Evolutionary conservation across 768 basidiomycete genomes (phyloP).

Genomic region (Psilocybe subaeruginosa): DNA sequence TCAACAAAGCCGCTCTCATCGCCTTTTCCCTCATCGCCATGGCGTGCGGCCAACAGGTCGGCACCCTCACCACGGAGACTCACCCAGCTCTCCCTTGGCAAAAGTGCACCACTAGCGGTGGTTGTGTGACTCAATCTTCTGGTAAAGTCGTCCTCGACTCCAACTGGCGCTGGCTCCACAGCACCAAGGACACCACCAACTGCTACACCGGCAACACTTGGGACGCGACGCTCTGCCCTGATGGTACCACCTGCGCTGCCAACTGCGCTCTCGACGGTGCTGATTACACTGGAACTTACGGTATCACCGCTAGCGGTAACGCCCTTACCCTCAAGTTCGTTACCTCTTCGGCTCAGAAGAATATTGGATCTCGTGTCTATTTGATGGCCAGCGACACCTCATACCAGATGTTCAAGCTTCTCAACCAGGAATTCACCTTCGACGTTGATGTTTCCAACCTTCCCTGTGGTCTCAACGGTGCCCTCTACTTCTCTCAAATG

Average conservation of each 20-base stretch:
- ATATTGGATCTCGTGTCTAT: slow-evolving; percentile 50
- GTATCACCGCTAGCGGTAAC: slow-evolving; percentile 50
- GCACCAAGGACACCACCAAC: slow-evolving; percentile 37
- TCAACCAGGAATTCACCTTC: slow-evolving; percentile 64
- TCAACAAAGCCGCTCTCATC: slow-evolving; percentile 41
- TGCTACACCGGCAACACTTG: slow-evolving; percentile 62
- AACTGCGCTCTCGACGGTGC: slow-evolving; percentile 49
- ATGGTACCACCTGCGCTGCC: slow-evolving; percentile 46
- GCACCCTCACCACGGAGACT: slow-evolving; percentile 50
- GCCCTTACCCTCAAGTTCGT: slow-evolving; percentile 53
- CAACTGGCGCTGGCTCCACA: slow-evolving; percentile 62
- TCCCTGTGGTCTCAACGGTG: slow-evolving; percentile 62
- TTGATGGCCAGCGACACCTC: slow-evolving; percentile 47
- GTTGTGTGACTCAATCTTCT: slow-evolving; percentile 38
- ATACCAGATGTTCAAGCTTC: slow-evolving; percentile 49
- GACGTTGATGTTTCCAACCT: slow-evolving; percentile 63
- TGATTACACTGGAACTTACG: slow-evolving; percentile 53
- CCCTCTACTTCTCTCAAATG: slow-evolving; percentile 62
- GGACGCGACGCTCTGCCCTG: slow-evolving; percentile 54
- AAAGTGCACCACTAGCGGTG: slow-evolving; percentile 46
- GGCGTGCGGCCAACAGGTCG: slow-evolving; percentile 56
- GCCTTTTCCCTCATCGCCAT: slow-evolving; percentile 43
- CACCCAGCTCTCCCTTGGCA: slow-evolving; percentile 50
- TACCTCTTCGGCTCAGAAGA: slow-evolving; percentile 37
- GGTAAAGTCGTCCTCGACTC: slow-evolving; percentile 52